Evolutionary conservation across 2,329 filamentous ascomycete species (phyloP), one percentile per base, ranked within the genome.

Genomic region (Tympanopsis confertula): DNA sequence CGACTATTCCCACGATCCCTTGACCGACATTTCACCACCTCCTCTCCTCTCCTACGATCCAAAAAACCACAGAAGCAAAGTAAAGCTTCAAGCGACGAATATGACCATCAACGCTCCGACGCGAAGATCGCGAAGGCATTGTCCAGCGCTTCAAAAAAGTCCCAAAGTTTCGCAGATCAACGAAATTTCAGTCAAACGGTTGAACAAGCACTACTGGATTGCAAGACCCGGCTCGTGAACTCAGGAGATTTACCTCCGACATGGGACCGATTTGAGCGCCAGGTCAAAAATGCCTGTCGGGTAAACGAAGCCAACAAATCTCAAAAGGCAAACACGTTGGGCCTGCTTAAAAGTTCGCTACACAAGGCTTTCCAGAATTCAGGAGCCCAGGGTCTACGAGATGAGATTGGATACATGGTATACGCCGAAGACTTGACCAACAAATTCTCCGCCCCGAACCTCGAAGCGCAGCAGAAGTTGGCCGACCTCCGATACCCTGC

Each of bases 401-500:
- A 18, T 10, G 30, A 33, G 7, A 13, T 33, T 7, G 15, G 15
- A 18, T 33, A 33, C 17, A 10, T 10, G 7, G 7, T 33, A 18
- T 18, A 10, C 15, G 30, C 30, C 10, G 30, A 33, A 33, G 30
- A 33, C 12, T 7, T 33, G 10, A 33, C 30, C 17, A 15, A 10
- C 7, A 33, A 33, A 15, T 33, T 12, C 15, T 33, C 30, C 7
- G 10, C 15, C 7, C 30, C 30, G 12, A 13, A 18, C 30, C 30
- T 33, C 10, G 30, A 33, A 33, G 10, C 10, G 20, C 83, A 88
- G 48, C 63, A 66, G 47, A 68, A 68, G 15, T 59, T 93, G 13
- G 74, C 86, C n/a, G 86, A 95, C 59, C 63, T 94, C 46, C 75
- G 87, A n/a, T 87, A 78, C 56, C 91, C 91, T 0, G 72, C 80